Evolutionary conservation across 306 rosid genomes (phyloP).

Genomic region (Ormosia emarginata): DNA sequence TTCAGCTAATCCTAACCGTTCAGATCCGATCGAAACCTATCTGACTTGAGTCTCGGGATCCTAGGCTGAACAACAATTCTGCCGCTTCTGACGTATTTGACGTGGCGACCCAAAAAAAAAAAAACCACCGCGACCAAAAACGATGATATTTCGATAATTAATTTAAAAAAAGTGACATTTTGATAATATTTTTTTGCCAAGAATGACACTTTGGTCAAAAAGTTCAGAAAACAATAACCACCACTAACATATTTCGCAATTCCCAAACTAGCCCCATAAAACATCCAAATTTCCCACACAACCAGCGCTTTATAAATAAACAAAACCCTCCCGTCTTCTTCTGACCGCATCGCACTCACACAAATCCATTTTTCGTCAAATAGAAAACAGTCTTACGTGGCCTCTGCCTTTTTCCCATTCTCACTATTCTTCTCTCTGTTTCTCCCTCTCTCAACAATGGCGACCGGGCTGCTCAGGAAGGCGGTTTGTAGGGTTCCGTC

Average conservation of each 20-base stretch:
- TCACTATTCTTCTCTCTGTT: no score
- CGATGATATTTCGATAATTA: no score
- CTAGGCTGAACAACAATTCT: no score
- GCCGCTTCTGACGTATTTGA: no score
- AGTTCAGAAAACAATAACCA: background rate
- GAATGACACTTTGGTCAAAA: no score
- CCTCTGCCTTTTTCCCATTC: background rate
- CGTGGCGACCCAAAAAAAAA: no score
- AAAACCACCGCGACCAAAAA: no score
- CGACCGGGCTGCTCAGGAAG: slow-evolving; percentile 52
- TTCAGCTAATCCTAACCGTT: no score
- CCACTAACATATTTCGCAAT: background rate
- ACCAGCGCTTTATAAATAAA: background rate
- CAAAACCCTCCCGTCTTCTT: background rate
- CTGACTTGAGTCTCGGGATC: no score
- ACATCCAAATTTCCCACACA: background rate
- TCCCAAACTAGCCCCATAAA: background rate
- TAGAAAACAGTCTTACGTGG: background rate
- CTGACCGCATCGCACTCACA: background rate
- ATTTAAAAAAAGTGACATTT: no score
- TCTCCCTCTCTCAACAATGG: slow-evolving; percentile 43
- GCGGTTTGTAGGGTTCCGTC: slow-evolving; percentile 40
- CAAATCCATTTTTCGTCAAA: slow-evolving; percentile 28
- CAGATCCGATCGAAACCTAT: no score
- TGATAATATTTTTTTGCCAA: no score